Evolutionary conservation across 176 grass and related monocot genomes (phyloP).

Genomic region (Puccinellia tenuiflora): DNA sequence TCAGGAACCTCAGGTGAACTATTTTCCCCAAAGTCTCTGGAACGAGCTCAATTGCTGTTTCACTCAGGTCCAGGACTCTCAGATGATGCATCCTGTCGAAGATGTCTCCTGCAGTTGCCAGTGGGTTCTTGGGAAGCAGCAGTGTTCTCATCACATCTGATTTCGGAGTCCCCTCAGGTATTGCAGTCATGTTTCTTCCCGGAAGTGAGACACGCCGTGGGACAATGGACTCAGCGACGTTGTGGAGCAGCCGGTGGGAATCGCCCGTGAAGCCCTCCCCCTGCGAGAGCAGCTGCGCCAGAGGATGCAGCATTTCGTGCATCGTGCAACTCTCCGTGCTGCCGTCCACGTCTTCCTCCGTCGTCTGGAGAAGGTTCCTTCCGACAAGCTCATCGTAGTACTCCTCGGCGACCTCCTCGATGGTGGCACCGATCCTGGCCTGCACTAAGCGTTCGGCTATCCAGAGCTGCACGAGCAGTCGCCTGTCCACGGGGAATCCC

Average conservation of each 20-base stretch:
- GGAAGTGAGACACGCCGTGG: conserved; percentile 37
- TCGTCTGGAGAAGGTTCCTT: conserved; percentile 53
- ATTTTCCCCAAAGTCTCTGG: conserved; percentile 50
- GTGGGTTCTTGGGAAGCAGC: conserved; percentile 57
- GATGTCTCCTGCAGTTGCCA: conserved; percentile 24
- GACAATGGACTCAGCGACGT: not conserved
- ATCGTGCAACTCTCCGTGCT: conserved; percentile 28
- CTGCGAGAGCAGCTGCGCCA: conserved; percentile 42
- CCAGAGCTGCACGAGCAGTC: conserved; percentile 50
- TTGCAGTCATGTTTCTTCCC: conserved; percentile 9
- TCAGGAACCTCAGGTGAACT: conserved; percentile 61
- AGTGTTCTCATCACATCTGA: conserved; percentile 48
- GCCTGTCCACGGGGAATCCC: conserved; percentile 14
- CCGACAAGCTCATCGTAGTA: conserved; percentile 60
- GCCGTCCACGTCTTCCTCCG: not conserved
- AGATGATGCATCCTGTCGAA: conserved; percentile 43
- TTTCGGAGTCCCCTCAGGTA: conserved; percentile 40
- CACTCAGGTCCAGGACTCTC: conserved; percentile 55
- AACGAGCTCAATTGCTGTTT: conserved; percentile 42
- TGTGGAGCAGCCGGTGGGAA: not conserved
- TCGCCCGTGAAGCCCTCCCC: conserved; percentile 38
- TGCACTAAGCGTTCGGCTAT: conserved; percentile 53
- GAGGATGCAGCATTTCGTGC: conserved; percentile 48
- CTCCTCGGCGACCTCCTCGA: conserved; percentile 52
- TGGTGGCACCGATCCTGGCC: conserved; percentile 14